A percentile compares a stretch with the other conserved stretches of the same genome.
phyloP scores from a whole-genome alignment of 192 early-diverging fungal species.

The Piromyces sp. region DNA sequence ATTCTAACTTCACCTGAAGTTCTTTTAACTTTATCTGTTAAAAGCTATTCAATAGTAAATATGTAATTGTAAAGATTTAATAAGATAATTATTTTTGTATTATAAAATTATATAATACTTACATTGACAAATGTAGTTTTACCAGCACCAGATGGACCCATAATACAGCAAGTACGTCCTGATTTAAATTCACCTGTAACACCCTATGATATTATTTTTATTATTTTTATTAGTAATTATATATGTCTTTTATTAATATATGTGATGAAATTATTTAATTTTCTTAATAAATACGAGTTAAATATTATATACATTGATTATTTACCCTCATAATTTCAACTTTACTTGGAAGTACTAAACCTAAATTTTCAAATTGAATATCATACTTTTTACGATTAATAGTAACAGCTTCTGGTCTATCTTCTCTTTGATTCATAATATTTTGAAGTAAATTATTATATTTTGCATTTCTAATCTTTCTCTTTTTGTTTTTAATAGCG shows the following conservation, averaged over 20 bases:
- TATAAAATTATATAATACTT: neutral
- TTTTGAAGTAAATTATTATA: neutral
- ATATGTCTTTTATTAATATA: no score
- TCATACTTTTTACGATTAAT: constrained; percentile 9
- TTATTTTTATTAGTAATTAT: neutral
- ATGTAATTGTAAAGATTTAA: no score
- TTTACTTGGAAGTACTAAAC: constrained; percentile 12
- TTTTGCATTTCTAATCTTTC: neutral
- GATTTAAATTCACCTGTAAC: constrained; percentile 34
- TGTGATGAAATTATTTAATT: no score
- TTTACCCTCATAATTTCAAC: constrained; percentile 23
- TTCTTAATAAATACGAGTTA: no score
- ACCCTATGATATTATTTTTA: constrained; percentile 12
- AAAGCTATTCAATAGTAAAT: no score
- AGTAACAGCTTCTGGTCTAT: neutral
- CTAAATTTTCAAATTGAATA: constrained; percentile 30
- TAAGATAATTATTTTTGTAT: no score
- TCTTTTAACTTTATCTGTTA: constrained; percentile 41
- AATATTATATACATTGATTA: no score
- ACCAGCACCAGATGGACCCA: constrained; percentile 83
- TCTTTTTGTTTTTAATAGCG: neutral
- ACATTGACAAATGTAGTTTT: constrained; percentile 43
- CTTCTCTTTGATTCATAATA: neutral
- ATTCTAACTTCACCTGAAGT: constrained; percentile 31
- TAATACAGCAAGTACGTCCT: constrained; percentile 50